phyloP scores from a whole-genome alignment of 2,329 filamentous ascomycete species.

The Hymenoscyphus infarciens region DNA sequence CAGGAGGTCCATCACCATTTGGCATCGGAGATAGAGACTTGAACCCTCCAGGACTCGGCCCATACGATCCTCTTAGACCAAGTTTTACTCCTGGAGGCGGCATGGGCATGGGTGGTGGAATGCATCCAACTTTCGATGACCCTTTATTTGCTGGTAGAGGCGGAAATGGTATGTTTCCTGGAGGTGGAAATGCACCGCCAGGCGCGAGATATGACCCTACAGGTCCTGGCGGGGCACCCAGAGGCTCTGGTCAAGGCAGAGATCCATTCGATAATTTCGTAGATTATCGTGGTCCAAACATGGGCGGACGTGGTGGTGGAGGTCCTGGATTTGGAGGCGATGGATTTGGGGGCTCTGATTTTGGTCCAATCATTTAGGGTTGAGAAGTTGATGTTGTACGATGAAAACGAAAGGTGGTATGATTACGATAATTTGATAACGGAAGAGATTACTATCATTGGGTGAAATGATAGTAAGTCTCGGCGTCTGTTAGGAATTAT shows the following conservation, averaged over 20 bases:
- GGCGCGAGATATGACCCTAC: constrained; percentile 90
- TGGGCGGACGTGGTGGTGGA: neutral
- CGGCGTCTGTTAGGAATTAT: neutral
- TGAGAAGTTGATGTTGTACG: constrained; percentile 49
- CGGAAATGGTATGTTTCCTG: constrained; percentile 45
- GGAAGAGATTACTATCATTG: neutral
- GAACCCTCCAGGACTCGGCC: constrained; percentile 81
- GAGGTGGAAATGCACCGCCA: constrained; percentile 68
- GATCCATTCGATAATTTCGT: neutral
- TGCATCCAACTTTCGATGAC: constrained; percentile 96
- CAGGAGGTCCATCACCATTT: constrained; percentile 49
- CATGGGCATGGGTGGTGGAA: constrained; percentile 65
- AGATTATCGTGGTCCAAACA: neutral
- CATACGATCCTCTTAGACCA: constrained; percentile 74
- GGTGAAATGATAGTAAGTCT: neutral
- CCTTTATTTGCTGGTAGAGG: constrained; percentile 68
- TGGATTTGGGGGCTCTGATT: constrained; percentile 1
- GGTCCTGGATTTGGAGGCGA: neutral
- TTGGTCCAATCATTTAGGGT: neutral
- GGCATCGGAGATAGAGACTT: constrained; percentile 83
- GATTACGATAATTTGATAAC: neutral
- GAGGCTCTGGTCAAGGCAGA: constrained; percentile 28
- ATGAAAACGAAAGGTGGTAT: neutral
- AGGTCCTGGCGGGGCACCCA: constrained; percentile 62
- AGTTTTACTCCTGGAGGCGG: constrained; percentile 58